Conservation (phyloP, 2,329 filamentous ascomycete species). For the Pestalotiopsis sp. region DNA sequence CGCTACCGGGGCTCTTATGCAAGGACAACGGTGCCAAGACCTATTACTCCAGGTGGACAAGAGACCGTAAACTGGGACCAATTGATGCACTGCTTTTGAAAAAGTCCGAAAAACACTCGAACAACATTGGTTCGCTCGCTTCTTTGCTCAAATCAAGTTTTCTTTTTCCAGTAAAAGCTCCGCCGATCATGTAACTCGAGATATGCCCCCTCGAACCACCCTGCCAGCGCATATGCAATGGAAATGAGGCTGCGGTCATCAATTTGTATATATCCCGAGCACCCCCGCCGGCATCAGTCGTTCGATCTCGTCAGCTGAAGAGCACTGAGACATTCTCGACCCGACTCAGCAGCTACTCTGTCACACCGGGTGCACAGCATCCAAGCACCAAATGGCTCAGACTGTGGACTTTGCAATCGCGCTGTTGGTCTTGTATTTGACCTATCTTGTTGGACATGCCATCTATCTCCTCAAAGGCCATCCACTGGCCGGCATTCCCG, state of each 20-base stretch:
- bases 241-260: neutral
- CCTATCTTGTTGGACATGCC: constrained; percentile 15
- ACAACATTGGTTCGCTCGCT: neutral
- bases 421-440: neutral
- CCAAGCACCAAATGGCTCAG: neutral
- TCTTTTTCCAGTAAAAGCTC: neutral
- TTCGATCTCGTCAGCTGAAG: neutral
- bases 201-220: neutral
- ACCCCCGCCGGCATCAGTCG: neutral
- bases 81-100: neutral
- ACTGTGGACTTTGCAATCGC: neutral
- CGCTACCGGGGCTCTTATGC: neutral
- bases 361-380: neutral
- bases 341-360: neutral
- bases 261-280: neutral
- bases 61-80: neutral
- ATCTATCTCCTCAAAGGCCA: constrained; percentile 26
- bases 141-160: neutral
- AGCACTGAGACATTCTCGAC: neutral
- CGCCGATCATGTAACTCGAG: neutral
- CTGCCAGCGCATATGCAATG: neutral
- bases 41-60: neutral
- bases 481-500: constrained; percentile 25
- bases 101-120: neutral
- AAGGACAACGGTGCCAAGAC: neutral